Conservation (phyloP, 208 protist genomes). For the Angomonas deanei region DNA sequence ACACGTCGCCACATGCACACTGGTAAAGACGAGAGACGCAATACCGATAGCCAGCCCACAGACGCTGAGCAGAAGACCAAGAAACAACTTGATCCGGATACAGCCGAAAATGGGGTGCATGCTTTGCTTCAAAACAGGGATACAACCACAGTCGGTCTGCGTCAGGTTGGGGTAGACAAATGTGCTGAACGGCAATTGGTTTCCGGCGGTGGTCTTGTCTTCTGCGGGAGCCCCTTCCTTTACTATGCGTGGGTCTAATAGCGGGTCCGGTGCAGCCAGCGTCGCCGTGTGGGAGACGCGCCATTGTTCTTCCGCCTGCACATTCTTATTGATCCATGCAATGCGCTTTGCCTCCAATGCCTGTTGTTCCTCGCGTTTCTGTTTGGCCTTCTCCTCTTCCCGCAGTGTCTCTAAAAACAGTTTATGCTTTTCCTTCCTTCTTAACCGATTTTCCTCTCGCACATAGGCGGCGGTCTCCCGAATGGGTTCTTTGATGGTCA, state of each 20-base stretch:
- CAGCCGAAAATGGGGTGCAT: constrained; percentile 25
- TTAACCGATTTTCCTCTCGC: constrained; percentile 7
- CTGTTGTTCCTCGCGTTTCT: constrained; percentile 4
- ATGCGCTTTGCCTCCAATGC: constrained; percentile 12
- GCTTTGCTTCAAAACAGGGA: constrained; percentile 31
- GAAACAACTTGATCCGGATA: constrained; percentile 24
- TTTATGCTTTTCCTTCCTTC: constrained; percentile 4
- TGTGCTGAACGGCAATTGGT: constrained; percentile 29
- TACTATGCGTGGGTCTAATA: neutral
- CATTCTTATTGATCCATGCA: constrained; percentile 7
- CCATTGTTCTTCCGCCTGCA: neutral
- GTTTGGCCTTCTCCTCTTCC: constrained; percentile 7
- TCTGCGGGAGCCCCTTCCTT: constrained; percentile 3
- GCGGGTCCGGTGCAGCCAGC: neutral
- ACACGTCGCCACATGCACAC: neutral
- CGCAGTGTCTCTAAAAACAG: constrained; percentile 5
- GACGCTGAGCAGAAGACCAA: constrained; percentile 15
- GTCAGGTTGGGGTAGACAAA: constrained; percentile 66
- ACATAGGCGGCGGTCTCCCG: constrained; percentile 16
- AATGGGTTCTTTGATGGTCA: constrained; percentile 28
- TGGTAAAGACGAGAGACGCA: constrained; percentile 20
- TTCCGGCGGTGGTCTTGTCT: neutral
- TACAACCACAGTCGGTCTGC: constrained; percentile 43
- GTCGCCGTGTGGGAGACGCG: neutral
- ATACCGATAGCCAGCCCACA: constrained; percentile 34